A percentile compares a stretch with the other conserved stretches of the same genome.
Conservation (phyloP, 2,329 filamentous ascomycete genomes). For the Hypoxylon sp. region DNA sequence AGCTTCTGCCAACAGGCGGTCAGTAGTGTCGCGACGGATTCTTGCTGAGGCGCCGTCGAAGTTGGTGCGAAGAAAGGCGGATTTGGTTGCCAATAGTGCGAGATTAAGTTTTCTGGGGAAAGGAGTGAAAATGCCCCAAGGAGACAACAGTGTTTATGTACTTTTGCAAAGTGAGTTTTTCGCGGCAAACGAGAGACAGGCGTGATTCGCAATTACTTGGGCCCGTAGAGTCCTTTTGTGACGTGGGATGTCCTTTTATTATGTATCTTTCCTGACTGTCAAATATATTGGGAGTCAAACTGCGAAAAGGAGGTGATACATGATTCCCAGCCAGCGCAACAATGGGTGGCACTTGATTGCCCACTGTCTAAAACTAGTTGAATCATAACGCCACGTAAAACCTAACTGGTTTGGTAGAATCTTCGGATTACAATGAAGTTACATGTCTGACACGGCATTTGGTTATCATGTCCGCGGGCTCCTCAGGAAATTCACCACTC, state of each 20-base stretch:
- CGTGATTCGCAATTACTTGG: neutral
- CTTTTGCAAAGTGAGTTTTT: neutral
- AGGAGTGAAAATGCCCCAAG: neutral
- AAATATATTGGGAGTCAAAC: neutral
- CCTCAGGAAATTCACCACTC: conserved; percentile 85
- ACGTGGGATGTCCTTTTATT: neutral
- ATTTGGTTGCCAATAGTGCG: neutral
- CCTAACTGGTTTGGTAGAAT: neutral
- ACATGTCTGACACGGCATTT: conserved; percentile 14
- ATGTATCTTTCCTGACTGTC: neutral
- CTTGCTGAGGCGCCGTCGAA: neutral
- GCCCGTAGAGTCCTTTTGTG: neutral
- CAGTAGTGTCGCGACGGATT: neutral
- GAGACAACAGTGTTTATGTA: neutral
- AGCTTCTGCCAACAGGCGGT: neutral
- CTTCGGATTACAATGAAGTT: conserved; percentile 3
- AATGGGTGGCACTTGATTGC: conserved; percentile 9
- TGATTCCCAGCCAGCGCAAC: neutral
- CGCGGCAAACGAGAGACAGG: neutral
- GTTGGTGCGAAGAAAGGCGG: neutral
- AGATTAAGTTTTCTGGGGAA: neutral
- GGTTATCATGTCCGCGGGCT: conserved; percentile 64
- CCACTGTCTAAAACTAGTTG: neutral
- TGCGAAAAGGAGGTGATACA: neutral
- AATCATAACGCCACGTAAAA: conserved; percentile 6